Percentiles rank a stretch among this genome's conserved stretches.
phyloP scores from a whole-genome alignment of 371 early-diverging fungal species.

The Vairimorpha necatrix region DNA sequence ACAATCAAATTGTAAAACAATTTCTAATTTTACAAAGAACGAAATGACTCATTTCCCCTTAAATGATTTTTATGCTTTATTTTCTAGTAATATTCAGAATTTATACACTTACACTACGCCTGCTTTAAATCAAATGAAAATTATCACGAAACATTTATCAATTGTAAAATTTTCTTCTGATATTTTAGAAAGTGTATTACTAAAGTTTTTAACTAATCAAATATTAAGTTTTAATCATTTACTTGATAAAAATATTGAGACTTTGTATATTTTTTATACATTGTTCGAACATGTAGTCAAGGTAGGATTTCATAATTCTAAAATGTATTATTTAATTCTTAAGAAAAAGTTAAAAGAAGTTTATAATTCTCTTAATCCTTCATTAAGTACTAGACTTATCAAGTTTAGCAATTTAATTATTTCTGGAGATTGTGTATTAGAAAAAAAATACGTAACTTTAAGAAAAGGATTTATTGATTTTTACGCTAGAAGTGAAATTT shows the following conservation, averaged over 20 bases:
- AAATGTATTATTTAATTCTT: background rate
- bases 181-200: constrained; percentile 15
- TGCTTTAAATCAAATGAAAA: background rate
- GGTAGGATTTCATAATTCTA: constrained; percentile 19
- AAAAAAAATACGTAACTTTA: background rate
- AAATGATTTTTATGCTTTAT: constrained; percentile 15
- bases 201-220: constrained; percentile 10
- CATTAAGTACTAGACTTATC: constrained; percentile 17
- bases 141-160: constrained; percentile 6
- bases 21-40: background rate
- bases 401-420: constrained; percentile 22
- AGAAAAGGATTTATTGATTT: background rate
- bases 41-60: background rate
- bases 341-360: constrained; percentile 3
- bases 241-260: constrained; percentile 21
- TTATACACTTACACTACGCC: background rate
- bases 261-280: constrained; percentile 28
- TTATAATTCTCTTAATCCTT: constrained; percentile 18
- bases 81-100: background rate
- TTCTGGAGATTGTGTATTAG: background rate
- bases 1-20: background rate
- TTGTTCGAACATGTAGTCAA: constrained; percentile 35
- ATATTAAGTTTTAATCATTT: constrained; percentile 7
- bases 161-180: background rate
- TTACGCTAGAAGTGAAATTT: background rate